Evolutionary conservation across 306 rosid species (phyloP), one percentile per base, ranked within the genome.

Genomic region (Pueraria montana): DNA sequence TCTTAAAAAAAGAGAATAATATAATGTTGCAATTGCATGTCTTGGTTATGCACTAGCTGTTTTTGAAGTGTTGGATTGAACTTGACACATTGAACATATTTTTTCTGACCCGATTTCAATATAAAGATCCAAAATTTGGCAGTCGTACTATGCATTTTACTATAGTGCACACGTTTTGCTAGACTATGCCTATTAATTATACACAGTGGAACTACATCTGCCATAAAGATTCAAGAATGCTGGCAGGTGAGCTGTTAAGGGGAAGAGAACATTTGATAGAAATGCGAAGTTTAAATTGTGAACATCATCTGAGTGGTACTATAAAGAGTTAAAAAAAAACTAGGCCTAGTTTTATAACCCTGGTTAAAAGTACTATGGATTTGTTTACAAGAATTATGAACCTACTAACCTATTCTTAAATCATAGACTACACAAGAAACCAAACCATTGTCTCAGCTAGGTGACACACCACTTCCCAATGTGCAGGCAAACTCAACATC

Each of bases 81-180:
- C 49, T 34, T 70, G 48, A 24, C 26, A 43, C n/a, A 36, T 38
- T 63, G 34, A 73, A 74, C 20, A 34, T 42, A 74, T 52, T 65
- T 65, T 81, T 30, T 82, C 30, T 17, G 16, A 50, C 5, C 30
- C 4, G 14, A 36, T 21, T 46, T 77, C 73, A 69, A 34, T 56
- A 46, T 6, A 78, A 82, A 16, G 24, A 77, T 77, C 56, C 48
- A 70, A 69, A 83, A 59, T 59, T 77, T 70, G 72, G 64, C 13
- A 70, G 11, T 5, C 38, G 59, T 70, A 76, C 74, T 34, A 59
- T 77, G 50, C 58, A 77, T 61, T 70, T 53, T 17, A 71, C 49
- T 17, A 27, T 27, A 5, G 66, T 69, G 49, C 74, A n/a, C 66
- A 16, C n/a, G 10, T 27, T 32, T 1, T 20, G 53, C 43, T 13